Conservation (phyloP, 257 asterid species). For the Forsythia suspensa region DNA sequence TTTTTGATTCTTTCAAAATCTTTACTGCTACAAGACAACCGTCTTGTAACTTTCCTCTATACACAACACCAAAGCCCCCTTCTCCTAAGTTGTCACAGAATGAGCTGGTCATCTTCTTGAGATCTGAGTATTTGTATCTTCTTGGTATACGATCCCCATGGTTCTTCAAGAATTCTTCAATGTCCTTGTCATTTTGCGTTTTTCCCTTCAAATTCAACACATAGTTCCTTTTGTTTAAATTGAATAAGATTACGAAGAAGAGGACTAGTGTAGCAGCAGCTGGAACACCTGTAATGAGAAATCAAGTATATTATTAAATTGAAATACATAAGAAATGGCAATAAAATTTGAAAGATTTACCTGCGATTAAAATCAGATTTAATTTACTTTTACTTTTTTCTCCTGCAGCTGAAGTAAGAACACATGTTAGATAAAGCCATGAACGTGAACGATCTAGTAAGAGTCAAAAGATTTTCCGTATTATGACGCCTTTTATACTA, state of each 20-base stretch:
- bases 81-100: conserved; percentile 24
- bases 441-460: no score
- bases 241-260: background rate
- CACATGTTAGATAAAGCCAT: no score
- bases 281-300: no score
- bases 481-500: no score
- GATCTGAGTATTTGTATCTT: background rate
- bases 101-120: conserved; percentile 17
- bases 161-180: background rate
- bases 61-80: conserved; percentile 29
- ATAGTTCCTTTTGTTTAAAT: background rate
- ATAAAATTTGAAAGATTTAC: no score
- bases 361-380: no score
- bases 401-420: no score
- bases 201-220: background rate
- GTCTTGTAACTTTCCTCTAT: conserved; percentile 17
- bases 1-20: conserved; percentile 22
- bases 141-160: background rate
- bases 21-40: conserved; percentile 30
- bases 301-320: no score
- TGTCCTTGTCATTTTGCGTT: background rate
- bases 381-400: no score
- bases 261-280: no score
- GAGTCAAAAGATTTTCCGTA: no score
- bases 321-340: no score